Evolutionary conservation across 2,329 filamentous ascomycete genomes (phyloP), one percentile per base, ranked within the genome.

Genomic region (Tricladium varicosporioides): DNA sequence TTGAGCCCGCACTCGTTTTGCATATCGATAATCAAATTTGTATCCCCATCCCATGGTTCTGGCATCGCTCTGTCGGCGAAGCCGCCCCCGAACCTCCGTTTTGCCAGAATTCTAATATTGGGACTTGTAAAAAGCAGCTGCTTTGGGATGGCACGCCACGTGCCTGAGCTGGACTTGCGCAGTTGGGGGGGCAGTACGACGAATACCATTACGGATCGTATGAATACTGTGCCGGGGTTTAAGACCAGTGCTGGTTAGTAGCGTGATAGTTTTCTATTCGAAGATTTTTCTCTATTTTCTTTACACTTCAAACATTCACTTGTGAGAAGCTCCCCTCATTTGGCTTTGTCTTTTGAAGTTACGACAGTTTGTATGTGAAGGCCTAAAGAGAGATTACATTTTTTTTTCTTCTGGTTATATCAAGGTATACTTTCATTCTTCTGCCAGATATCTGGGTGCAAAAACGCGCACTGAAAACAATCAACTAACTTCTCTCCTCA

Each of bases 231-330:
- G 44, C 82, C 82, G 2, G 82, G 77, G 32, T 72, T 85, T 53
- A 83, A 79, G 67, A 83, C 81, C 60, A 84, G 82, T 68, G 78
- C 82, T 68, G 82, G 82, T 85, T 73, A 40, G 31, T 52, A 50
- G 51, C 36, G 53, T 60, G 19, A 46, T 48, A 60, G 53, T 59
- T 59, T 58, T 57, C 59, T 57, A 48, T 51, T 53, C 46, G 45
- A 44, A 50, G 53, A 50, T 51, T 49, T 60, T 52, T 54, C 36
- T 31, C 15, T 56, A 56, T 56, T 54, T 42, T 57, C 47, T 58
- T 50, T 52, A 43, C 60, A 61, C 44, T 53, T 57, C 44, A 63
- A 16, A 3, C 15, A 54, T 54, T 61, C 63, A 60, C 51, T 54
- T 43, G 53, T 54, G 55, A 44, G 46, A 42, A n/a, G 44, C 22